Conservation (phyloP, 441 rosid species). For the Pelargonium hybrid region DNA sequence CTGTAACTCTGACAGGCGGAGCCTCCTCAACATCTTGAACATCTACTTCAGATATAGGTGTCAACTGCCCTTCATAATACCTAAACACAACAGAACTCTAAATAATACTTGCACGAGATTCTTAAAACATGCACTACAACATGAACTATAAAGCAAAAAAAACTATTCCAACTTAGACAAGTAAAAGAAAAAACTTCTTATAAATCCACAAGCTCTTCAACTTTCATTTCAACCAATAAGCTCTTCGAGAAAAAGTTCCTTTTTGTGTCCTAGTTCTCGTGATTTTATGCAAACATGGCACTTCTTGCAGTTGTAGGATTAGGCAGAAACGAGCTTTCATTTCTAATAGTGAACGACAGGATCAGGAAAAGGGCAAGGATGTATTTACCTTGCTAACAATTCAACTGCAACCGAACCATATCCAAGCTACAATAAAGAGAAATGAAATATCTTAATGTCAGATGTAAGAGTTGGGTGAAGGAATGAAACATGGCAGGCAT, state of each 20-base stretch:
- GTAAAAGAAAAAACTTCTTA: background rate
- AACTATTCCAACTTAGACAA: background rate
- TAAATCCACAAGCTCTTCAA: background rate
- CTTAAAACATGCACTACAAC: constrained; percentile 1
- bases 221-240: background rate
- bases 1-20: constrained; percentile 41
- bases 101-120: constrained; percentile 8
- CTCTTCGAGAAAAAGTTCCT: background rate
- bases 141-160: background rate
- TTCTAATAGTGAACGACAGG: background rate
- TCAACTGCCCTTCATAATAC: constrained; percentile 85
- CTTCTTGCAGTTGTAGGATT: background rate
- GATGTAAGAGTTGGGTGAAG: constrained; percentile 7
- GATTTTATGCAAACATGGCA: background rate
- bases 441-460: constrained; percentile 4
- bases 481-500: background rate
- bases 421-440: constrained; percentile 60
- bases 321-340: background rate
- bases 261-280: background rate
- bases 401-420: constrained; percentile 95
- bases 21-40: constrained; percentile 44
- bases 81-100: constrained; percentile 26
- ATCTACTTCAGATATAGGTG: constrained; percentile 65
- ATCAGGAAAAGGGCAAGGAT: background rate
- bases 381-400: constrained; percentile 56